Base-by-base conservation (phyloP, 2,329 filamentous ascomycete species). In the Ceratocystis variospora region DNA sequence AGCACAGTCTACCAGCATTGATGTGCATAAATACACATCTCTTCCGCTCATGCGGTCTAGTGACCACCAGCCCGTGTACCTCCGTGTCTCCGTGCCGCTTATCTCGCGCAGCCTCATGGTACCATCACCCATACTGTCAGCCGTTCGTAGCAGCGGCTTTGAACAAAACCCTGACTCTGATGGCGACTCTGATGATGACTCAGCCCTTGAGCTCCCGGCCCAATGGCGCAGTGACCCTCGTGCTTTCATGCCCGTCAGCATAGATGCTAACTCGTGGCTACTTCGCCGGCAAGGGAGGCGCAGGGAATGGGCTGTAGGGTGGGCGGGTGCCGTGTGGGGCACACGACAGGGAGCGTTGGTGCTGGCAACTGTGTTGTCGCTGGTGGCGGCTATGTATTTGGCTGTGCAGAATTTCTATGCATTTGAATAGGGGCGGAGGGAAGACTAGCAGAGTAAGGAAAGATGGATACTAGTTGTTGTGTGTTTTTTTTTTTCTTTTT, bases 21-120 rank as follows among this genome's bases (percentile, higher is more conserved):
- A 78, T 6, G 80, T 90, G n/a, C 75, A 77, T 28, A 79, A 84
- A 28, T 97, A 97, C 74, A 80, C 85, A 17, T 84, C 88, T 17
- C 79, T 97, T 33, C 90, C 92, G 1, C 77, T 95, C 1, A 83
- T 95, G 68, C 80, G 83, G n/a, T 89, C 87, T 7, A 94, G 89
- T 65, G 94, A 99, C 74, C 94, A 99, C 76, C 84, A 90, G 37
- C 83, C 91, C 5, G 94, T 97, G 2, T 88, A 85, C 61, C 78
- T 96, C 28, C 83, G 87, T 3, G 79, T 86, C 6, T 77, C 79
- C 0, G 80, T 96, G 17, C 87, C 89, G 1, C 76, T 90, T 5
- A 70, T 84, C 61, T 71, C 74, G 10, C 74, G 74, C 1, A 72
- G 73, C 8, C 74, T 76, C 55, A 73, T 83, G 46, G 68, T 71